Conservation (phyloP, 176 grass and related monocot genomes). For the Canna indica region DNA sequence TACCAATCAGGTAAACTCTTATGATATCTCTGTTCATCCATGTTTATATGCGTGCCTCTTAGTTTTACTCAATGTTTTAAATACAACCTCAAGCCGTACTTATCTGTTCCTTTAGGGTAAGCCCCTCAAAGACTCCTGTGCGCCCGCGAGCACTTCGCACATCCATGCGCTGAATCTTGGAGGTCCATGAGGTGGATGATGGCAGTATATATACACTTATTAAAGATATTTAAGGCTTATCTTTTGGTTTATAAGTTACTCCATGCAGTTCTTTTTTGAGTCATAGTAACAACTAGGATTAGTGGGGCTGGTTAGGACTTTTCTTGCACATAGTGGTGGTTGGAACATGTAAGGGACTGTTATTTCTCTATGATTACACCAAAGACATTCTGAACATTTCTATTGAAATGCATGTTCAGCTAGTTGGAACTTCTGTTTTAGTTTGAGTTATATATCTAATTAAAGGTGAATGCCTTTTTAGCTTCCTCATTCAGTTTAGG, state of each 20-base stretch:
- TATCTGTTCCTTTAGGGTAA: slow-evolving; percentile 49
- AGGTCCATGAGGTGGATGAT: slow-evolving; percentile 66
- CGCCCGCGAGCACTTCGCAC: slow-evolving; percentile 73
- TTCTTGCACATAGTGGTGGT: slow-evolving; percentile 49
- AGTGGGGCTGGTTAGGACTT: slow-evolving; percentile 21
- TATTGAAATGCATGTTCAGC: too few species aligned
- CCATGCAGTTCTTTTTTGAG: slow-evolving; percentile 19
- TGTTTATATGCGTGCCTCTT: neutral
- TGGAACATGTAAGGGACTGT: slow-evolving; percentile 16
- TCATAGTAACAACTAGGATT: neutral
- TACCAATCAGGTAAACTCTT: slow-evolving; percentile 73
- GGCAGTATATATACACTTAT: slow-evolving; percentile 64
- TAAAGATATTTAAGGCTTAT: slow-evolving; percentile 45
- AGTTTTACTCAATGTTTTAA: neutral
- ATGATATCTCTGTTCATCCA: neutral
- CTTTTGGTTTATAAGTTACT: slow-evolving; percentile 41
- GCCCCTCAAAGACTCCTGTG: slow-evolving; percentile 97
- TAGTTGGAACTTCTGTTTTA: too few species aligned
- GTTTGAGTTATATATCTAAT: too few species aligned
- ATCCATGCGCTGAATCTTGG: slow-evolving; percentile 51
- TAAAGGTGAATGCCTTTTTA: too few species aligned
- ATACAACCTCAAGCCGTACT: neutral
- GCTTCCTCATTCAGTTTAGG: too few species aligned
- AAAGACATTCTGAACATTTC: too few species aligned
- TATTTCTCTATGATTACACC: neutral